Evolutionary conservation across 2,329 filamentous ascomycete species (phyloP).

Genomic region (Botrytis paeoniae): DNA sequence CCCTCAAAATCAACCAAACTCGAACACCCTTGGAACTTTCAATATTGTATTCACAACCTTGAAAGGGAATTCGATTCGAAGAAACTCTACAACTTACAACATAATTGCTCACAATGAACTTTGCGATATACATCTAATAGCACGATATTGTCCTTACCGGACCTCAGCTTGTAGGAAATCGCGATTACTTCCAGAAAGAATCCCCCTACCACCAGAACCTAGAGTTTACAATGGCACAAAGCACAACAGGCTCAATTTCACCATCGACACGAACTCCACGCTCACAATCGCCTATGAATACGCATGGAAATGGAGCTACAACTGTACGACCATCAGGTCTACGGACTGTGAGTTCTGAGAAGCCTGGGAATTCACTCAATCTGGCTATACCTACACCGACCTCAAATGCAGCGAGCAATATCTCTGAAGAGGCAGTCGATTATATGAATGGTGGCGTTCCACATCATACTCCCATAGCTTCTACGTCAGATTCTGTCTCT

Average conservation of each 20-base stretch:
- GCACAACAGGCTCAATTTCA: conserved; percentile 39
- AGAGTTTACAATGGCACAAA: conserved; percentile 31
- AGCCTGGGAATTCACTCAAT: conserved; percentile 20
- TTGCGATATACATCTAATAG: conserved; percentile 9
- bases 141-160: background rate
- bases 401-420: conserved; percentile 24
- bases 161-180: background rate
- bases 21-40: conserved; percentile 1
- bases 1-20: background rate
- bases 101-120: conserved; percentile 8
- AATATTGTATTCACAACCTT: background rate
- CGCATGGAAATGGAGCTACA: conserved; percentile 30
- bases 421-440: conserved; percentile 32
- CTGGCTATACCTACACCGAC: conserved; percentile 21
- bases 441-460: conserved; percentile 37
- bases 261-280: conserved; percentile 39
- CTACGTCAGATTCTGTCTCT: background rate
- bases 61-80: background rate
- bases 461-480: conserved; percentile 24
- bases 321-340: conserved; percentile 32
- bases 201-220: background rate
- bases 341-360: conserved; percentile 30
- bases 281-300: conserved; percentile 30
- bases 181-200: background rate
- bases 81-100: background rate